Evolutionary conservation across 2,329 filamentous ascomycete species (phyloP), one percentile per base, ranked within the genome.

Genomic region (Pseudocercospora macadamiae): DNA sequence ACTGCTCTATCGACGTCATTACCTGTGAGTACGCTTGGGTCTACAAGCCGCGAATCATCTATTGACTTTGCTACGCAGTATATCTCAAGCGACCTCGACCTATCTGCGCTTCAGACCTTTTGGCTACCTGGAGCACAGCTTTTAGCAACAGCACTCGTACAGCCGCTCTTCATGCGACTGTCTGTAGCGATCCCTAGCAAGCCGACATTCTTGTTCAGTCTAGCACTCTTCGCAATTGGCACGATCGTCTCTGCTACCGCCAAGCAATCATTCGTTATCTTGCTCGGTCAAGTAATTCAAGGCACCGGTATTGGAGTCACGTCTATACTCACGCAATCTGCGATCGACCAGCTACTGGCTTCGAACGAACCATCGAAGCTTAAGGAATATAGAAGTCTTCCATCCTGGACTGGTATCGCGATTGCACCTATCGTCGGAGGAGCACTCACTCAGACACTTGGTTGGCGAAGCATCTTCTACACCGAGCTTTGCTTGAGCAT

Each of bases 61-160:
- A 21, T 48, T 58, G 19, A 54, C 52, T 7, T n/a, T 9, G n/a
- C n/a, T 32, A 12, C 4, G 3, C 42, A 61, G 55, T 48, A 39
- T 4, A 34, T 63, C n/a, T 56, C 59, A 5, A 7, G 54, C 6
- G 57, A 59, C 7, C 53, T 63, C 2, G 7, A 45, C 28, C 48
- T 58, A 14, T 51, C 36, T 4, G 21, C 55, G 16, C 39, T 57
- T 10, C 32, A 57, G 25, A 45, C 74, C 4, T 76, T 77, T 61
- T 77, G 76, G 76, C 66, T 71, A 19, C 74, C 75, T 1, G 77
- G 71, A n/a, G 71, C 70, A 1, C 76, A 75, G 49, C 68, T 76
- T 14, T 56, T 77, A n/a, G 73, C 75, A 6, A 71, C 71, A 14
- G 73, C 74, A 9, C 67, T 77, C 9, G 72, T 75, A 48, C 75